Base-by-base conservation (phyloP, 352 stramenopile genomes). In the Phytophthora pini region DNA sequence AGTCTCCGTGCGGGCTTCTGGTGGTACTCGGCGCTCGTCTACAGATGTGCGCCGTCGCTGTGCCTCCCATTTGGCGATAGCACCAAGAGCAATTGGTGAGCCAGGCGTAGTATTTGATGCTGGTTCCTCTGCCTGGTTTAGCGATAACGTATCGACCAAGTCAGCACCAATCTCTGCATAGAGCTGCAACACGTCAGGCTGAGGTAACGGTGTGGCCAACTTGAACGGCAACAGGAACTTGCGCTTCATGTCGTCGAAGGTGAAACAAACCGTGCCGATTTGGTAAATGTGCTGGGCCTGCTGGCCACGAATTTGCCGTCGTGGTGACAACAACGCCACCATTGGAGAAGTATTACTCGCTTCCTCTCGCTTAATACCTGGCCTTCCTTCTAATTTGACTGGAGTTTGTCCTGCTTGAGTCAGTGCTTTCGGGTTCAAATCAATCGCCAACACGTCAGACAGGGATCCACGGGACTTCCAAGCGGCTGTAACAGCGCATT, bases 231-330 rank as follows among this genome's bases (percentile, higher is more conserved):
- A 60, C 39, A 93, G 36, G 26, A 87, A 93, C 43, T 81, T 76
- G 20, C 69, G 77, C 70, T 91, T 91, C 67, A 93, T 89, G 40
- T 91, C 84, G 43, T 91, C 74, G 43, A 93, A 93, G 22, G 80
- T 81, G 55, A 88, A 75, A 48, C 66, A 77, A 7, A 93, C 77
- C 3, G 72, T 54, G 1, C 80, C 84, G 26, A 89, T 64, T 17
- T 68, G 70, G 55, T 79, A 93, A 47, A 43, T 26, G 20, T 64
- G 43, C 45, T 55, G 45, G 5, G 61, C 20, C 17, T 61, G 41
- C 56, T 65, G 32, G 9, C 45, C 31, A 15, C 60, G 65, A 36
- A 66, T 47, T 9, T 60, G 54, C 4, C 66, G 43, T 32, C 40
- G 44, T 17, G 36, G 59, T 2, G 45, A 32, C 10, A 47, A 17